Percentiles rank a stretch among this genome's conserved stretches.
Conservation (phyloP, 1,139 yeast species). For the Pneumocystis wakefieldiae region DNA sequence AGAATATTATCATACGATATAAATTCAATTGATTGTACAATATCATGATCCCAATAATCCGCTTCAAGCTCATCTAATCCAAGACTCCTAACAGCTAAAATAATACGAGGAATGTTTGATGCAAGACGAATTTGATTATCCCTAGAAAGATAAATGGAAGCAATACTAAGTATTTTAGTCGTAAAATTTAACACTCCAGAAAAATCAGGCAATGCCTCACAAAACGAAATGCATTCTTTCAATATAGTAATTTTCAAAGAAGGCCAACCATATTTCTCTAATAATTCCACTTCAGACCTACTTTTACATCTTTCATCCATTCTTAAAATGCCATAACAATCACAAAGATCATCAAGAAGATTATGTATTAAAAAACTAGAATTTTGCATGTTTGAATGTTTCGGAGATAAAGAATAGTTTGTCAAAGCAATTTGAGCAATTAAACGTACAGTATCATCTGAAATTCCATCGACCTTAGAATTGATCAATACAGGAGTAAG, state of each 20-base stretch:
- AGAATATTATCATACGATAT: conserved; percentile 19
- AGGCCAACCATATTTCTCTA: conserved; percentile 36
- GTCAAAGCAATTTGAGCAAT: conserved; percentile 11
- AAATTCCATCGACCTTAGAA: conserved; percentile 17
- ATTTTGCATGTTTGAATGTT: conserved; percentile 1
- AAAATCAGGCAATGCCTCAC: conserved; percentile 38
- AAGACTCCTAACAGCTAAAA: conserved; percentile 20
- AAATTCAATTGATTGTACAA: conserved; percentile 37
- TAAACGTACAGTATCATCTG: conserved; percentile 16
- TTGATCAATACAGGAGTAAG: conserved; percentile 33
- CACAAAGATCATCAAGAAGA: conserved; percentile 22
- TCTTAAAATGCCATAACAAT: conserved; percentile 18
- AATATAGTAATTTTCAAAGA: conserved; percentile 44
- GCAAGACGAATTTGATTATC: conserved; percentile 34
- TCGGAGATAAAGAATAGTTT: conserved; percentile 1
- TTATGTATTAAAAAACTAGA: conserved; percentile 2
- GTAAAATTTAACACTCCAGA: conserved; percentile 36
- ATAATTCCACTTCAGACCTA: conserved; percentile 4
- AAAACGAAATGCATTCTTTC: conserved; percentile 38
- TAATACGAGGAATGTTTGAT: conserved; percentile 20
- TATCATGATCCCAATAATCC: conserved; percentile 56
- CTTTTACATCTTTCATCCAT: conserved; percentile 3
- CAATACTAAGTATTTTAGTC: conserved; percentile 32
- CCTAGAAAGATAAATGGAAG: conserved; percentile 33
- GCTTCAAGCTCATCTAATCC: conserved; percentile 21